These are phyloP conservation scores for Berkeleyomyces rouxiae DNA, from an alignment of 2,329 filamentous ascomycete species.

Conservation along the genomic window DNA sequence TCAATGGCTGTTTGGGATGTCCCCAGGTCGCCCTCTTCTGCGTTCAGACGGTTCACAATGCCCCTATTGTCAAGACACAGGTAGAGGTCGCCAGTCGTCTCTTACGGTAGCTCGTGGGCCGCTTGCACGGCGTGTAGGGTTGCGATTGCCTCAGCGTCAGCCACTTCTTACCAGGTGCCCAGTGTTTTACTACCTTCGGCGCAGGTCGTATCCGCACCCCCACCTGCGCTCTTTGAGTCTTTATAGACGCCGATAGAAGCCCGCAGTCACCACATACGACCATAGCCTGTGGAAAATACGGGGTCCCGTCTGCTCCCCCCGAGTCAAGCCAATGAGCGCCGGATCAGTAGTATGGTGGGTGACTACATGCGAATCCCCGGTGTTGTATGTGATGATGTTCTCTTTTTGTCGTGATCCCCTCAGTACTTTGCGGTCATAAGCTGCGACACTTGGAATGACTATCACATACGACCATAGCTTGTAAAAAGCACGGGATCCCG, in stretches of 20 bases:
- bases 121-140: no score
- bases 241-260: background rate
- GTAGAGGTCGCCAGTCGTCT: no score
- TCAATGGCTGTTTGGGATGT: no score
- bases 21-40: no score
- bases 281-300: constrained; percentile 7
- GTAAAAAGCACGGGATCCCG: constrained; percentile 3
- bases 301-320: constrained; percentile 7
- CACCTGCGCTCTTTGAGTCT: background rate
- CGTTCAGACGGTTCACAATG: no score
- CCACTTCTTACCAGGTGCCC: no score
- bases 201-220: no score
- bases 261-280: background rate
- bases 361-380: constrained; percentile 7
- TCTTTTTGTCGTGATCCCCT: background rate
- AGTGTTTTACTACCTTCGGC: no score
- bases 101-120: no score
- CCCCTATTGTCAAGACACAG: no score
- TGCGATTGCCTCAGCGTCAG: no score
- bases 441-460: background rate
- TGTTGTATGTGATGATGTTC: background rate
- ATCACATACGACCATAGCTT: constrained; percentile 4
- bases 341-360: constrained; percentile 10
- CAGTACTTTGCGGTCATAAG: no score
- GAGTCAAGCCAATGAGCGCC: constrained; percentile 6